Base-by-base conservation (phyloP, 2,329 filamentous ascomycete genomes). In the Lasiodiplodia hormozganensis region DNA sequence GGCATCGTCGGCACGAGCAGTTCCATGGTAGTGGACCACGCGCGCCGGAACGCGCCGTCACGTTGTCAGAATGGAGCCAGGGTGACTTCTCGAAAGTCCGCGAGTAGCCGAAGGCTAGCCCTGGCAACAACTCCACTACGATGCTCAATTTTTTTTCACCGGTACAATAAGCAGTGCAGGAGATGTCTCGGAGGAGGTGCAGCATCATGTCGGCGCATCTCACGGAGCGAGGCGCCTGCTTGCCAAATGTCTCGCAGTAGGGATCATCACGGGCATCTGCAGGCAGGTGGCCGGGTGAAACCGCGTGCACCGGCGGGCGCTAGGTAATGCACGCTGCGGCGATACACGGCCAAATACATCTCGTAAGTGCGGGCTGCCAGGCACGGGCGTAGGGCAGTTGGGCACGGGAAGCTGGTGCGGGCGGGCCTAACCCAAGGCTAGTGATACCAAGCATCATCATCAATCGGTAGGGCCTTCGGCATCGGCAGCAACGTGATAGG, bases 241-340 rank as follows among this genome's bases (percentile, higher is more conserved):
- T 51, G 43, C 47, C 60, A 14, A 38, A 28, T 52, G 60, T 18
- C 47, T 52, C 14, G 47, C 25, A 47, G 60, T 28, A 21, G 12
- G 12, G 43, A 64, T 52, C 43, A 38, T 38, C 60, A 53, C 23
- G 16, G n/a, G 51, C 31, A 14, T 52, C 5, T 10, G 60, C 60
- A 62, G 43, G 25, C 38, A 51, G 40, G n/a, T 12, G 7, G 60
- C 43, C 60, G 60, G 60, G 60, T 51, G 31, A 64, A 64, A 64
- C 60, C 60, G 60, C 11, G 60, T 52, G 60, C 43, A 64, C 23
- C 47, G 4, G 28, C 21, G 31, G 47, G 31, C 60, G 47, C 60
- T 64, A 64, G 60, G 60, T 52, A 64, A 64, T 38, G 47, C 60
- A n/a, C 25, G 58, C 58, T 36, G 25, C 40, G 40, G 40, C 58